phyloP scores from a whole-genome alignment of 768 basidiomycete species.

The Calocybe gangraenosa region DNA sequence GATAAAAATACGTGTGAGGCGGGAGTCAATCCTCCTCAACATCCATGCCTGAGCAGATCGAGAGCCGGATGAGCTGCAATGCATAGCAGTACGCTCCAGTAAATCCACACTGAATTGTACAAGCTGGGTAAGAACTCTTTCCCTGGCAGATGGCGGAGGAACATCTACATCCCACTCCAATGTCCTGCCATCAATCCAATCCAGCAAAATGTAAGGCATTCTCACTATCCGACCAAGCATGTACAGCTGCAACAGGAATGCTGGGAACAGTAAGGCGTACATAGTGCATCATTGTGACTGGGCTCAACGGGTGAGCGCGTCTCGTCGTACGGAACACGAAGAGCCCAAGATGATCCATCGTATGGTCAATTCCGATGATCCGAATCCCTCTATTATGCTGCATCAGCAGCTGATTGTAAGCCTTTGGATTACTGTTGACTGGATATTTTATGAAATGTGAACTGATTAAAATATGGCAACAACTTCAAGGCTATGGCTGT shows the following conservation, averaged over 20 bases:
- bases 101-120: slow-evolving; percentile 8
- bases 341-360: slow-evolving; percentile 6
- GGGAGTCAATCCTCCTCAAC: slow-evolving; percentile 9
- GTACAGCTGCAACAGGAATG: slow-evolving; percentile 10
- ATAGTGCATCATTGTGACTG: slow-evolving; percentile 9
- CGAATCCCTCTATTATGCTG: too few species aligned
- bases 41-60: slow-evolving; percentile 9
- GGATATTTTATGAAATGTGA: too few species aligned
- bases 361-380: too few species aligned
- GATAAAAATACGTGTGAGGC: slow-evolving; percentile 10
- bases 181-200: slow-evolving; percentile 8
- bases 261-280: slow-evolving; percentile 3
- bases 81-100: slow-evolving; percentile 5
- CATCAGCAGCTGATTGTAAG: too few species aligned
- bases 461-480: too few species aligned
- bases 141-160: slow-evolving; percentile 7
- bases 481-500: too few species aligned
- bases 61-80: not conserved
- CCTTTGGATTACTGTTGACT: too few species aligned
- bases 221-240: slow-evolving; percentile 10
- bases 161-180: slow-evolving; percentile 6
- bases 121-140: slow-evolving; percentile 9
- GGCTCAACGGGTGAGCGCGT: slow-evolving; percentile 1
- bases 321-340: slow-evolving; percentile 10
- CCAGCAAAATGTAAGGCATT: slow-evolving; percentile 8